Percentiles rank a stretch among this genome's conserved stretches.
These are phyloP conservation scores for Syncephalastrum sp. DNA, from an alignment of 371 early-diverging fungal genomes.

Conservation along the genomic window DNA sequence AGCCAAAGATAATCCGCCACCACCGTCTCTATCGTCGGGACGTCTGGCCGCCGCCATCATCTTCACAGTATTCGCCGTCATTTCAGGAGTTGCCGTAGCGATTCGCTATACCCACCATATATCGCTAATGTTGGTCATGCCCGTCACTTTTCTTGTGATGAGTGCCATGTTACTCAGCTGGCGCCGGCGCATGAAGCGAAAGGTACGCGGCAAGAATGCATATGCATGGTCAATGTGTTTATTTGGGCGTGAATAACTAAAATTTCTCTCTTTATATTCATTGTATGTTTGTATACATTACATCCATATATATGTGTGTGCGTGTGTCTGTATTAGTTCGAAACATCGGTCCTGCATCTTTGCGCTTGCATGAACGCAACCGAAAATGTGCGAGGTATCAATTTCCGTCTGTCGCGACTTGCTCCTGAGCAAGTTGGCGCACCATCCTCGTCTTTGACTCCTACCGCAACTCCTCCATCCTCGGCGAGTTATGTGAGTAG, in stretches of 20 bases:
- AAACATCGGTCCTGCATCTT: slow-evolving; percentile 29
- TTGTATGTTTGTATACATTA: too few species aligned
- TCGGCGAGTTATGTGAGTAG: slow-evolving; percentile 32
- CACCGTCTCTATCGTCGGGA: slow-evolving; percentile 21
- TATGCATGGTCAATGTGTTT: not conserved
- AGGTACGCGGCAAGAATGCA: slow-evolving; percentile 15
- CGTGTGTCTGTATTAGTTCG: slow-evolving; percentile 22
- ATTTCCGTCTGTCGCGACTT: slow-evolving; percentile 30
- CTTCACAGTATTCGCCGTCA: slow-evolving; percentile 12
- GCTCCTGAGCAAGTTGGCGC: slow-evolving; percentile 23
- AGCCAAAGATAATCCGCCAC: slow-evolving; percentile 31
- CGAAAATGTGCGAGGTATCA: slow-evolving; percentile 50
- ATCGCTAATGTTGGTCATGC: slow-evolving; percentile 21
- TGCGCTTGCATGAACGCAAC: slow-evolving; percentile 48
- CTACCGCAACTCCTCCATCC: slow-evolving; percentile 11
- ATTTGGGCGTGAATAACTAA: too few species aligned
- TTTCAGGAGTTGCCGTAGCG: slow-evolving; percentile 19
- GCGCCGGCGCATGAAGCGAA: slow-evolving; percentile 24
- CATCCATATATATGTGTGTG: too few species aligned
- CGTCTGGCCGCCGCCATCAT: slow-evolving; percentile 11
- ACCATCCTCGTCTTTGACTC: not conserved
- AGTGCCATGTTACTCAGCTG: slow-evolving; percentile 24
- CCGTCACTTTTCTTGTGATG: slow-evolving; percentile 21
- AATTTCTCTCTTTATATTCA: slow-evolving; percentile 1
- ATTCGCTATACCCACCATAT: slow-evolving; percentile 35